phyloP scores from a whole-genome alignment of 257 asterid genomes.

The Solanum acaule region DNA sequence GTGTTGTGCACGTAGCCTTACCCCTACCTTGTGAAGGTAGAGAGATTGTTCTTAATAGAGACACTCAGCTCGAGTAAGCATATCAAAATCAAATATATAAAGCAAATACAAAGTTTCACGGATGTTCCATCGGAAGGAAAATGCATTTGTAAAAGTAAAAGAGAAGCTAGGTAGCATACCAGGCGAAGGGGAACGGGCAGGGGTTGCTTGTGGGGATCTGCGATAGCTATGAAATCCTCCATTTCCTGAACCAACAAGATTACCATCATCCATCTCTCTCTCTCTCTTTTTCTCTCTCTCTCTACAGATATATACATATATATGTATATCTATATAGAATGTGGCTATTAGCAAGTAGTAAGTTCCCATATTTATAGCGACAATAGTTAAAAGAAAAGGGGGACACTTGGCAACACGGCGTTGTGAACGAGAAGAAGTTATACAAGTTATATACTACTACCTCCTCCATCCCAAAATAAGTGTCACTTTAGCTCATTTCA shows the following conservation, averaged over 20 bases:
- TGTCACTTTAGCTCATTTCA: background rate
- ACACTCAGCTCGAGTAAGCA: background rate
- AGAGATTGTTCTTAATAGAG: background rate
- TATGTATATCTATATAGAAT: background rate
- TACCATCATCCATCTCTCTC: background rate
- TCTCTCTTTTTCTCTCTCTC: background rate
- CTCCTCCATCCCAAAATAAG: background rate
- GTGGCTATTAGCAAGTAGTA: background rate
- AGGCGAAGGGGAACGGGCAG: background rate
- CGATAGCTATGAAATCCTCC: constrained; percentile 59
- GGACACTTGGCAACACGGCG: constrained; percentile 51
- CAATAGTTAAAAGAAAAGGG: background rate
- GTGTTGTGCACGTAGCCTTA: background rate
- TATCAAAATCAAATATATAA: background rate
- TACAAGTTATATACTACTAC: background rate
- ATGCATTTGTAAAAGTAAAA: background rate
- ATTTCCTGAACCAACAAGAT: constrained; percentile 29
- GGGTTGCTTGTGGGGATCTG: constrained; percentile 21
- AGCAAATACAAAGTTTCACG: background rate
- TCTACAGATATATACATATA: background rate
- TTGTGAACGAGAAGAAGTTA: constrained; percentile 38
- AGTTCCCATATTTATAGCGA: constrained; percentile 24
- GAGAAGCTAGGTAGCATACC: background rate
- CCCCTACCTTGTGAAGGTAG: background rate
- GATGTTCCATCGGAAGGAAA: background rate